Evolutionary conservation across 2,329 filamentous ascomycete genomes (phyloP).

Genomic region (Didymella pomorum): DNA sequence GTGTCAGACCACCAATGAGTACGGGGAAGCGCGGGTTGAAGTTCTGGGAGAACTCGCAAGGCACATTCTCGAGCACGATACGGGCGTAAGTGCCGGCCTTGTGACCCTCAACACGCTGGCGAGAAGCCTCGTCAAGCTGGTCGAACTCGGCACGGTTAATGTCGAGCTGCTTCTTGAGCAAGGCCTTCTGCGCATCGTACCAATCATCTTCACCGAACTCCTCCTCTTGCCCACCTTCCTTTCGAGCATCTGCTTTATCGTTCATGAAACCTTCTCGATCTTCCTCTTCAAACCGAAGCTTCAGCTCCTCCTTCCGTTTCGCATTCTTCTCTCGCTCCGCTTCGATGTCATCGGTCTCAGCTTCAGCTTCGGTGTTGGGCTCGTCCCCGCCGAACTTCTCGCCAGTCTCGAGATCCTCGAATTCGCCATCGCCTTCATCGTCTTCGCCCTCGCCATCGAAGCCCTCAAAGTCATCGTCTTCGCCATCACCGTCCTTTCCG

Average conservation of each 20-base stretch:
- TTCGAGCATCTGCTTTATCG: conserved; percentile 79
- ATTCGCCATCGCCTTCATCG: conserved; percentile 77
- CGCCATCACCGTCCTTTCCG: conserved; percentile 44
- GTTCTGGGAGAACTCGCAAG: conserved; percentile 84
- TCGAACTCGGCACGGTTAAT: conserved; percentile 97
- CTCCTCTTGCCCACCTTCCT: conserved; percentile 70
- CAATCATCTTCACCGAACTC: conserved; percentile 98
- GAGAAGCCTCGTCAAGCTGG: conserved; percentile 81
- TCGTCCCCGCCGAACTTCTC: conserved; percentile 61
- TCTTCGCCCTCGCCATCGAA: conserved; percentile 66
- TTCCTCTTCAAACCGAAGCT: conserved; percentile 94
- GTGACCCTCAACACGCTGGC: conserved; percentile 86
- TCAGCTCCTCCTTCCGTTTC: conserved; percentile 90
- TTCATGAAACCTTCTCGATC: conserved; percentile 95
- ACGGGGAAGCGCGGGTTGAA: conserved; percentile 86
- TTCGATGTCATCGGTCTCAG: conserved; percentile 69
- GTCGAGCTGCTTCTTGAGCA: conserved; percentile 92
- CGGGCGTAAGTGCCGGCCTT: conserved; percentile 92
- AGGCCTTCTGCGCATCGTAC: conserved; percentile 96
- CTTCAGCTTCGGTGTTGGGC: conserved; percentile 53
- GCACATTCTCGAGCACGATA: conserved; percentile 86
- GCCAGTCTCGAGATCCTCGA: conserved; percentile 84
- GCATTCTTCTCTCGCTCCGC: conserved; percentile 92
- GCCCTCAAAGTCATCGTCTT: conserved; percentile 61
- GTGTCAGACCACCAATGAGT: conserved; percentile 87